Evolutionary conservation across 306 rosid species (phyloP).

Genomic region (Prunus mume): DNA sequence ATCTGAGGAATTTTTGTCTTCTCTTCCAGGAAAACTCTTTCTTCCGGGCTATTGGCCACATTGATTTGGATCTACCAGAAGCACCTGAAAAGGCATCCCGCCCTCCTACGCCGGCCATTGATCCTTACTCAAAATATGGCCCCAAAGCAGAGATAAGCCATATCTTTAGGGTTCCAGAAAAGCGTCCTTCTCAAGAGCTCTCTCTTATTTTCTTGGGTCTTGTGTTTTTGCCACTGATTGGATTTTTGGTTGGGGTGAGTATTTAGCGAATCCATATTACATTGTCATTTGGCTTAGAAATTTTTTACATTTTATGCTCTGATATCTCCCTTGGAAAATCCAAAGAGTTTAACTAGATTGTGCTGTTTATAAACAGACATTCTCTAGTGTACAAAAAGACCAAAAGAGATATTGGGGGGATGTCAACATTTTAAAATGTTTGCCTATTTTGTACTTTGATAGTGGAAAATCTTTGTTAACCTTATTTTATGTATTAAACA

Average conservation of each 20-base stretch:
- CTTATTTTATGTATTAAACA: constrained; percentile 30
- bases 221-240: constrained; percentile 68
- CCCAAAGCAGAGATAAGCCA: constrained; percentile 87
- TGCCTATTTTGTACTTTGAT: neutral
- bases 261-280: neutral
- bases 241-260: constrained; percentile 90
- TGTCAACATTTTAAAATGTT: neutral
- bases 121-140: constrained; percentile 74
- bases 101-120: constrained; percentile 67
- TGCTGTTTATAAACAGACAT: neutral
- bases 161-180: constrained; percentile 88
- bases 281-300: constrained; percentile 7
- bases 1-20: constrained; percentile 26
- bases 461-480: constrained; percentile 13
- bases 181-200: constrained; percentile 79
- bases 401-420: neutral
- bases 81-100: constrained; percentile 89
- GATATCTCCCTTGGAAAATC: neutral
- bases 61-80: constrained; percentile 92
- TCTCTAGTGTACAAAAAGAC: neutral
- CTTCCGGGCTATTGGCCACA: constrained; percentile 60
- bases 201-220: constrained; percentile 83
- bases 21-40: constrained; percentile 89
- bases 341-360: neutral
- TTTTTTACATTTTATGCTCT: neutral